Base-by-base conservation (phyloP, 78 protist genomes). In the Dictyostelium brefeldianum region DNA sequence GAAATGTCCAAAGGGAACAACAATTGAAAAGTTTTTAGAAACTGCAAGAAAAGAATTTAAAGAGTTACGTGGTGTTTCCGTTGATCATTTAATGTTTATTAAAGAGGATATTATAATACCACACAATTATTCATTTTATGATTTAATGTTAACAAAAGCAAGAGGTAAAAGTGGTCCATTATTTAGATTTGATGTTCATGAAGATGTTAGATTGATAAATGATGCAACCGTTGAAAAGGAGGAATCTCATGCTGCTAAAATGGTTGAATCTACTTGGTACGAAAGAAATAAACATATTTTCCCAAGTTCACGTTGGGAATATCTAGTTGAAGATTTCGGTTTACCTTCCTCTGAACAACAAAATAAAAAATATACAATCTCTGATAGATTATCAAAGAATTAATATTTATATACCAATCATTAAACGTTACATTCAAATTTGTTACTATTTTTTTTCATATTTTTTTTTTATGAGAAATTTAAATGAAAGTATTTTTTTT, bases 41-140 rank as follows among this genome's bases (percentile, higher is more conserved):
- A n/a, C 27, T 20, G 84, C 89, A 29, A 27, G 89, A 43, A 41
- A 53, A 29, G 96, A 97, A 71, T 95, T 96, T 36, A 48, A 80
- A 47, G 97, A 96, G 50, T 64, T 97, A 29, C 53, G 96, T 56
- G 59, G 78, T 36, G 84, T 82, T 2, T 22, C 94, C 3, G 91
- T 80, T 8, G 98, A 97, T 46, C 64, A 94, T 59, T 89, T 98
- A 71, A 20, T 98, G 94, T 98, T 96, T 84, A 81, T 98, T 81
- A 98, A 98, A 91, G 99, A 98, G 51, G 99, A 98, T 89, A 15
- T 97, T 22, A 98, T 98, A 70, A 90, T 98, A 22, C 98, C 98
- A 4, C 98, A 96, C 47, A 75, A 83, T 27, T 89, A 90, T 82
- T 87, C 98, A 20, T 98, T 98, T 62, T 98, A 98, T 89, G 99